A percentile compares a stretch with the other conserved stretches of the same genome.
Evolutionary conservation across 805 yeast species (phyloP).

Genomic region (Brettanomyces custersianus): DNA sequence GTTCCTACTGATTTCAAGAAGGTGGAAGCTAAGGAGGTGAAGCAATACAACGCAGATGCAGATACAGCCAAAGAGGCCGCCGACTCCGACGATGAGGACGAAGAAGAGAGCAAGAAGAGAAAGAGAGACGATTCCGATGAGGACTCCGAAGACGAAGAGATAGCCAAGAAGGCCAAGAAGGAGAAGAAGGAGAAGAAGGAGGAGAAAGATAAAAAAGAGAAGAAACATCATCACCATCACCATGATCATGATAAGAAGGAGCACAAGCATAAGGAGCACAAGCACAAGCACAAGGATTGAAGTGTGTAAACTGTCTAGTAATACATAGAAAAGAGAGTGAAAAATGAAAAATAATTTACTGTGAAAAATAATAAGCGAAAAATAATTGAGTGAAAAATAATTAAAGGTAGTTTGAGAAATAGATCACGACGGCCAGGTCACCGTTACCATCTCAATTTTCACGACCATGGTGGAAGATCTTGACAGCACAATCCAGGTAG

Average conservation of each 20-base stretch:
- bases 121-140: slow-evolving; percentile 25
- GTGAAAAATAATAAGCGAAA: too few species aligned
- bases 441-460: too few species aligned
- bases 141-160: slow-evolving; percentile 39
- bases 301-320: slow-evolving; percentile 16
- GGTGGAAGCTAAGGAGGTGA: slow-evolving; percentile 75
- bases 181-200: slow-evolving; percentile 39
- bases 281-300: slow-evolving; percentile 14
- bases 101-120: slow-evolving; percentile 23
- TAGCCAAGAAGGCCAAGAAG: slow-evolving; percentile 46
- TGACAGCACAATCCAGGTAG: slow-evolving; percentile 24
- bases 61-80: slow-evolving; percentile 48
- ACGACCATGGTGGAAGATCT: slow-evolving; percentile 20
- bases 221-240: slow-evolving; percentile 19
- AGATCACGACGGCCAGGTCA: too few species aligned
- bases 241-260: slow-evolving; percentile 15
- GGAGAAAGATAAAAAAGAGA: slow-evolving; percentile 23
- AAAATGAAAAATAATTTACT: slow-evolving; percentile 12
- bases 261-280: slow-evolving; percentile 15
- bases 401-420: too few species aligned
- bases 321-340: slow-evolving; percentile 16
- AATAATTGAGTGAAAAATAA: too few species aligned
- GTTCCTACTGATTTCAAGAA: slow-evolving; percentile 77
- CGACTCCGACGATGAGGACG: slow-evolving; percentile 22
- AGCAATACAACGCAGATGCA: slow-evolving; percentile 92